Percentiles rank a stretch among this genome's conserved stretches.
phyloP scores from a whole-genome alignment of 106 monocot species.

The Phalaenopsis aphrodite region DNA sequence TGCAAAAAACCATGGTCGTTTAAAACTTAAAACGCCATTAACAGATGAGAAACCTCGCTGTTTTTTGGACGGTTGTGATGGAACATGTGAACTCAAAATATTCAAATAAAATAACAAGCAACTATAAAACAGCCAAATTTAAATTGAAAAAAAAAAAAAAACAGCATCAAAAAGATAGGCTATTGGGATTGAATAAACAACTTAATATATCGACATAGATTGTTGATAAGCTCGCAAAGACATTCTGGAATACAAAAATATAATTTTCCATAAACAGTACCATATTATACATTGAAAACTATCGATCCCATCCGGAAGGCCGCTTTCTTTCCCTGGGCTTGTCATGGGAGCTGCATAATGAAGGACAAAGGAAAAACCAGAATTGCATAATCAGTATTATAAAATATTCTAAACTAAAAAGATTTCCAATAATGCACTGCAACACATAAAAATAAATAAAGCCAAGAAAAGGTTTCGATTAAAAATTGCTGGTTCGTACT shows the following conservation, averaged over 20 bases:
- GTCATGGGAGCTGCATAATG: constrained; percentile 64
- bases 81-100: too few relatives aligned
- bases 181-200: not conserved
- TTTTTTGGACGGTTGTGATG: too few relatives aligned
- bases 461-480: not conserved
- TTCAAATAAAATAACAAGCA: too few relatives aligned
- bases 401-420: not conserved
- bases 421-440: not conserved
- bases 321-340: constrained; percentile 66
- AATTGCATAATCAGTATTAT: not conserved
- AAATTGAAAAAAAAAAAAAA: not conserved
- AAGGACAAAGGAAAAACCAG: not conserved
- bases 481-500: not conserved
- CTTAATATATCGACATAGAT: not conserved
- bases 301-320: constrained; percentile 89
- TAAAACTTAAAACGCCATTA: too few relatives aligned
- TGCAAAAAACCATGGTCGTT: too few relatives aligned
- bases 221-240: not conserved
- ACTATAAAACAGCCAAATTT: too few relatives aligned
- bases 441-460: not conserved
- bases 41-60: too few relatives aligned
- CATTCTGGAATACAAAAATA: not conserved
- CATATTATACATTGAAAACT: constrained; percentile 13
- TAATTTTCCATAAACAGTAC: not conserved
- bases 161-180: not conserved